Conservation (phyloP, 1,284 basidiomycete species). For the Rhodotorula sp. region DNA sequence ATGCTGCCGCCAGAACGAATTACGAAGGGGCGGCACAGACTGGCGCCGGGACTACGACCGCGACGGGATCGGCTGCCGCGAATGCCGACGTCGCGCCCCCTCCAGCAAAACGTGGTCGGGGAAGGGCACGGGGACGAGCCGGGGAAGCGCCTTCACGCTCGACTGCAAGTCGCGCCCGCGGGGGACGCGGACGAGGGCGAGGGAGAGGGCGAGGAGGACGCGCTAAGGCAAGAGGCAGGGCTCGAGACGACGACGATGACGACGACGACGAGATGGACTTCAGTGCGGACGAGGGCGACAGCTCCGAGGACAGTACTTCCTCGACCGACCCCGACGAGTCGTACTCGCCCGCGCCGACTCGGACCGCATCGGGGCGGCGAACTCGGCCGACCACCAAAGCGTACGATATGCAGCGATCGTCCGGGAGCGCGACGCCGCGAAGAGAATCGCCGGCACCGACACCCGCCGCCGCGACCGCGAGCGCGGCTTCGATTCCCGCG, state of each 20-base stretch:
- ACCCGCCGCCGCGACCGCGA: no score
- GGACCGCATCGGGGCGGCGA: neutral
- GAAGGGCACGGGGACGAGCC: neutral
- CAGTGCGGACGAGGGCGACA: neutral
- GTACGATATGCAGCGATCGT: neutral
- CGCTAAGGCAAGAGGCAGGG: neutral
- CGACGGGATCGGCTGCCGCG: no score
- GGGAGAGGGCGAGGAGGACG: neutral
- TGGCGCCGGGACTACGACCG: no score
- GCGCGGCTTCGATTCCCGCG: neutral
- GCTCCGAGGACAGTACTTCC: neutral
- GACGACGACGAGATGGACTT: neutral
- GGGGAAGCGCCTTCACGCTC: neutral
- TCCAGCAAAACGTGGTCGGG: neutral
- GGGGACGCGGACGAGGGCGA: slow-evolving; percentile 1
- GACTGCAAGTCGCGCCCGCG: neutral
- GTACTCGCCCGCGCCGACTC: neutral
- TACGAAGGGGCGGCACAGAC: no score
- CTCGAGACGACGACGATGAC: slow-evolving; percentile 1
- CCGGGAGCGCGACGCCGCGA: neutral
- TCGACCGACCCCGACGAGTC: neutral
- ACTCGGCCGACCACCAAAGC: neutral
- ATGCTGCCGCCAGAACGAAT: no score
- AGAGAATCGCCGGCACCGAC: neutral
- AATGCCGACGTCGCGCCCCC: no score